A percentile compares a stretch with the other conserved stretches of the same genome.
Evolutionary conservation across 2,329 filamentous ascomycete genomes (phyloP).

Genomic region (Pseudonectria buxi): DNA sequence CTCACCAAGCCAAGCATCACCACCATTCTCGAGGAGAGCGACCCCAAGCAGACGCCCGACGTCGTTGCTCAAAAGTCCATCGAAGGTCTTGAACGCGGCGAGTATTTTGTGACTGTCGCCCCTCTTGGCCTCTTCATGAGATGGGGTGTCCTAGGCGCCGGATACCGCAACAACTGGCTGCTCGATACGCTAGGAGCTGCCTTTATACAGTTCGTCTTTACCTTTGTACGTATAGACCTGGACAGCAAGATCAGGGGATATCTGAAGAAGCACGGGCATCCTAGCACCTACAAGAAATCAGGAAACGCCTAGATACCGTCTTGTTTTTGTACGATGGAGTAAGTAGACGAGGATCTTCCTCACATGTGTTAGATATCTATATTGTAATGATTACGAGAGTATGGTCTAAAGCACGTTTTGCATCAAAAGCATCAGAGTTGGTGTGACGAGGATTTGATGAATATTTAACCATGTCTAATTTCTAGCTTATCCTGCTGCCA

Average conservation of each 20-base stretch:
- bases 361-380: too few species aligned
- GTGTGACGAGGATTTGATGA: too few species aligned
- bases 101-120: slow-evolving; percentile 72
- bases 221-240: slow-evolving; percentile 51
- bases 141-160: slow-evolving; percentile 49
- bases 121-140: slow-evolving; percentile 68
- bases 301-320: slow-evolving; percentile 3
- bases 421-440: too few species aligned
- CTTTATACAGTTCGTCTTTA: slow-evolving; percentile 48
- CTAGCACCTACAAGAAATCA: slow-evolving; percentile 38
- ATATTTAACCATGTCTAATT: slow-evolving; percentile 2
- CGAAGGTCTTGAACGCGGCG: slow-evolving; percentile 67
- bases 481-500: slow-evolving; percentile 10
- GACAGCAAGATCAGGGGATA: slow-evolving; percentile 52
- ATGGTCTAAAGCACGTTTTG: too few species aligned
- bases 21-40: slow-evolving; percentile 70
- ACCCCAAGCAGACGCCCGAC: slow-evolving; percentile 71
- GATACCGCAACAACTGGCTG: slow-evolving; percentile 52
- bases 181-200: slow-evolving; percentile 52
- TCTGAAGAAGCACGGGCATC: slow-evolving; percentile 52
- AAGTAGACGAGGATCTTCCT: neutral
- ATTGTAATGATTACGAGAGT: too few species aligned
- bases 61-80: slow-evolving; percentile 67
- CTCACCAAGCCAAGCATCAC: slow-evolving; percentile 74
- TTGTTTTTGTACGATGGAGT: neutral